Evolutionary conservation across 2,329 filamentous ascomycete genomes (phyloP).

Genomic region (Pyricularia grisea): DNA sequence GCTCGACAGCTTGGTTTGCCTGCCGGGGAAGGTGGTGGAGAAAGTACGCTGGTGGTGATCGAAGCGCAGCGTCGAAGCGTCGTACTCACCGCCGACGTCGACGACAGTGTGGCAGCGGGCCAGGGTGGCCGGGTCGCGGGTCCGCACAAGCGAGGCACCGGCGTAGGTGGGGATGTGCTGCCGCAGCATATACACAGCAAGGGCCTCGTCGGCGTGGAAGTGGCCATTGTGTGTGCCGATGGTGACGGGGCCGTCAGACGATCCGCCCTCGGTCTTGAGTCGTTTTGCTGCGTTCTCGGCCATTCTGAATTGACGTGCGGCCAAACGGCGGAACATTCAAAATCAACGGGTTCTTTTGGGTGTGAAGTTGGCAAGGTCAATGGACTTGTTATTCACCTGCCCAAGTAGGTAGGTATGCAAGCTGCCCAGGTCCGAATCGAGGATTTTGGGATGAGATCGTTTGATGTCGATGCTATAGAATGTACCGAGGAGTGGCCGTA

Average conservation of each 20-base stretch:
- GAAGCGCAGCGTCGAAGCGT: conserved; percentile 66
- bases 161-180: conserved; percentile 69
- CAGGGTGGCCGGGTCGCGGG: conserved; percentile 72
- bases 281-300: conserved; percentile 69
- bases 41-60: conserved; percentile 98
- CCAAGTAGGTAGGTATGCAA: not conserved
- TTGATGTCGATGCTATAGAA: not conserved
- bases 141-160: conserved; percentile 67
- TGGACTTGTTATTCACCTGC: not conserved
- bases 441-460: not conserved
- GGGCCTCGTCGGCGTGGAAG: conserved; percentile 97
- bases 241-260: conserved; percentile 29
- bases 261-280: conserved; percentile 59
- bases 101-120: conserved; percentile 87
- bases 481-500: not conserved
- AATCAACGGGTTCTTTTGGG: not conserved
- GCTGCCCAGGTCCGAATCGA: not conserved
- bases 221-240: conserved; percentile 97
- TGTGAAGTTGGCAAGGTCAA: not conserved
- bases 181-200: conserved; percentile 93
- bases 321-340: conserved; percentile 32
- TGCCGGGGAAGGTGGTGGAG: conserved; percentile 71
- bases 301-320: conserved; percentile 33
- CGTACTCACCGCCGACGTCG: conserved; percentile 94
- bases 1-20: conserved; percentile 81